phyloP scores from a whole-genome alignment of 2,329 filamentous ascomycete species.

The Claviceps capensis region DNA sequence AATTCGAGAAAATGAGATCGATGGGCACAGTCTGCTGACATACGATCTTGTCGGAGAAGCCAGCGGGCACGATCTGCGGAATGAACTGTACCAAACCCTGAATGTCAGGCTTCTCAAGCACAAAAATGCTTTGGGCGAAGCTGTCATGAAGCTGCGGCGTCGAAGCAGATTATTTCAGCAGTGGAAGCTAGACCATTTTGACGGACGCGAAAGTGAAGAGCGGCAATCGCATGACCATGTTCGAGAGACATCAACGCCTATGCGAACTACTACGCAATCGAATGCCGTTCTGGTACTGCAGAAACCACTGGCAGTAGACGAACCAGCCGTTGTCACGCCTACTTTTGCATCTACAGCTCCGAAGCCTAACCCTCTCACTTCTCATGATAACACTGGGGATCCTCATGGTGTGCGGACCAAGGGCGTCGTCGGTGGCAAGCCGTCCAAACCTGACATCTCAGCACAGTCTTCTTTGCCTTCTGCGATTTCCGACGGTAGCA shows the following conservation, averaged over 20 bases:
- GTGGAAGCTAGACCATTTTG: constrained; percentile 13
- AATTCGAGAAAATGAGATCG: constrained; percentile 49
- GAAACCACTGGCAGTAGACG: not conserved
- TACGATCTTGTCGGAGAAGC: constrained; percentile 32
- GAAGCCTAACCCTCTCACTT: not conserved
- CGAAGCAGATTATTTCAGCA: constrained; percentile 34
- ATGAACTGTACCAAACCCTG: constrained; percentile 38
- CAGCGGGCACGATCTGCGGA: constrained; percentile 19
- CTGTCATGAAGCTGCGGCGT: constrained; percentile 41
- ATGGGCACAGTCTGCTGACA: constrained; percentile 50
- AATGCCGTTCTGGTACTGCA: not conserved
- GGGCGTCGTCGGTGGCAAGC: not conserved
- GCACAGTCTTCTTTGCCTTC: not conserved
- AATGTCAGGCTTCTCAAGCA: constrained; percentile 44
- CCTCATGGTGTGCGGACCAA: not conserved
- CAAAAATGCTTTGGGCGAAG: constrained; percentile 40
- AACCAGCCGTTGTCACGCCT: not conserved
- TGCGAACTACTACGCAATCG: constrained; percentile 2
- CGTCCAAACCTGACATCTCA: not conserved
- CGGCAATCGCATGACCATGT: not conserved
- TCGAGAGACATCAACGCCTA: not conserved
- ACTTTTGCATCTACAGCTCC: not conserved
- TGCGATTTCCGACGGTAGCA: constrained; percentile 1
- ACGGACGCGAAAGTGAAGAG: not conserved
- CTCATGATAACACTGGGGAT: not conserved